Base-by-base conservation (phyloP, 2,329 filamentous ascomycete species). In the Sarocladium kiliense region DNA sequence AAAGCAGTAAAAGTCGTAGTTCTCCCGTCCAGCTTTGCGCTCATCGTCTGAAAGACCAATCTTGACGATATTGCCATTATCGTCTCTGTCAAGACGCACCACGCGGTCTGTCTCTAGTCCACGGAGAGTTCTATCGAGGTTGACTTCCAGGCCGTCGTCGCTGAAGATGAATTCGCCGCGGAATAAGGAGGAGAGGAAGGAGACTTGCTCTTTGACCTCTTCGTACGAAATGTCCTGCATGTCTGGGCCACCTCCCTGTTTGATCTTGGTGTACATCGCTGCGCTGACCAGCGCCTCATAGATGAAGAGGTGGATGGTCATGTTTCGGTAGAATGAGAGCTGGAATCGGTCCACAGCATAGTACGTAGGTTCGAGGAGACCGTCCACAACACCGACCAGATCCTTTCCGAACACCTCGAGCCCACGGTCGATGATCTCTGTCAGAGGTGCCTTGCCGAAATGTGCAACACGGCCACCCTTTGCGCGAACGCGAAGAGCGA, bases 1-100 rank as follows among this genome's bases (percentile, higher is more conserved):
- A 77, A 97, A 99, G 73, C 93, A 97, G 73, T 97, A 97, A 71
- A 99, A 99, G 67, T 99, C 94, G 65, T 89, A 99, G 64, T 97
- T 97, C 70, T 99, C 94, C 36, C 93, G 79, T 1, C 94, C 94
- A 6, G 81, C 85, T 27, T 80, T 77, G 18, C 92, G 81, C 69
- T 99, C 94, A 2, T 80, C 74, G 5, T 88, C 82, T 18, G 88
- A 87, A 7, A 99, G 77, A 3, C 91, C 90, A 36, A 97, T 75
- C 55, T 76, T 83, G 1, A 76, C 74, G n/a, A 91, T 80, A 0
- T 79, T 77, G 0, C 77, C 78, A 4, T 76, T 72, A 0, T 76
- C 72, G 36, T 81, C 73, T 14, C 84, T 78, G 11, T 82, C 81
- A 16, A 95, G 74, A 4, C 80, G 78, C 32, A 99, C 84, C 9